A percentile compares a stretch with the other conserved stretches of the same genome.
Evolutionary conservation across 331 rosid species (phyloP).

Genomic region (Acacia pycnantha): DNA sequence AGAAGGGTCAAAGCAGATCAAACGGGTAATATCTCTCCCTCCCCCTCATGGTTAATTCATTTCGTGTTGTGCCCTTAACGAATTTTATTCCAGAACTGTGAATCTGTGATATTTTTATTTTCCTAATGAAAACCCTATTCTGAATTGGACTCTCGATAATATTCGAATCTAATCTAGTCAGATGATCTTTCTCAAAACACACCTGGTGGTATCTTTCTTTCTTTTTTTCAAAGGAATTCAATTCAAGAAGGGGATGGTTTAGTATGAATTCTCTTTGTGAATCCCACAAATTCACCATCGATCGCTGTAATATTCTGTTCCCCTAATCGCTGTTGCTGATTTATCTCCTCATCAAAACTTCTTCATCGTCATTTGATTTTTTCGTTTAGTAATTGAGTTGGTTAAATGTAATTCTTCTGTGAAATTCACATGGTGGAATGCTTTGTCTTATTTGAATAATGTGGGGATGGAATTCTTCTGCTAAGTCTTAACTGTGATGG

Average conservation of each 20-base stretch:
- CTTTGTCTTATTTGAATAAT: background rate
- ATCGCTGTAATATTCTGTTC: background rate
- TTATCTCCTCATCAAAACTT: background rate
- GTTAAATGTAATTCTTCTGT: background rate
- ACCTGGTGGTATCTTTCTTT: too few relatives aligned
- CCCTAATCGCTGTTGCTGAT: background rate
- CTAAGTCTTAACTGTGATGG: background rate
- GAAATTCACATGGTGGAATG: background rate
- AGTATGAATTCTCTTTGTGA: background rate
- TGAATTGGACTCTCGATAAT: too few relatives aligned
- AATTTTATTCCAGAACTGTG: background rate
- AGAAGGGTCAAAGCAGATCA: background rate
- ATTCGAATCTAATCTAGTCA: too few relatives aligned
- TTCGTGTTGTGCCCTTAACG: background rate
- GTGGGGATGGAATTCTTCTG: background rate
- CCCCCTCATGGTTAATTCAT: background rate
- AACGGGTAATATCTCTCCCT: background rate
- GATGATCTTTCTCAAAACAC: too few relatives aligned
- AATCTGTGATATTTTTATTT: too few relatives aligned
- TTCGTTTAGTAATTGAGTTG: background rate
- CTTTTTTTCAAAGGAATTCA: background rate
- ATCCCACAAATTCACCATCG: background rate
- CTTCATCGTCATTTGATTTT: too few relatives aligned
- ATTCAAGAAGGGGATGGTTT: background rate
- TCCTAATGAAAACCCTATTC: background rate